Percentiles rank a stretch among this genome's conserved stretches.
Conservation (phyloP, 768 basidiomycete genomes). For the Tricholoma sp. region DNA sequence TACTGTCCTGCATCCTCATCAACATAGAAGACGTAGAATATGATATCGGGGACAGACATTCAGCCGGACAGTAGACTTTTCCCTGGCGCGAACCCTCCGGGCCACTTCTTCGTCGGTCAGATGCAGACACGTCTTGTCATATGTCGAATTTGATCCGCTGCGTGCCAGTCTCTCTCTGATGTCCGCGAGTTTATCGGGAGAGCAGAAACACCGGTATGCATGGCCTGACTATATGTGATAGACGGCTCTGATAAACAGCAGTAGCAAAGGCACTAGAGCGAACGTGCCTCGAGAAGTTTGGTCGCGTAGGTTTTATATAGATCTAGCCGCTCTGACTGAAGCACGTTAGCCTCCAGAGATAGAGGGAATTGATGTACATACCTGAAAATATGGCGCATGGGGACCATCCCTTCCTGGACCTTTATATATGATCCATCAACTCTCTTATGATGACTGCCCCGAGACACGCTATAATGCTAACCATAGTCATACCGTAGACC, state of each 20-base stretch:
- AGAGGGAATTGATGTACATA: constrained; percentile 21
- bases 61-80: constrained; percentile 79
- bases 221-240: constrained; percentile 57
- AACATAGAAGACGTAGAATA: not conserved
- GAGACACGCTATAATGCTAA: constrained; percentile 25
- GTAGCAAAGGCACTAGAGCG: not conserved
- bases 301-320: constrained; percentile 73
- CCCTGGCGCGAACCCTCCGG: constrained; percentile 65
- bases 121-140: constrained; percentile 86
- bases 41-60: constrained; percentile 51
- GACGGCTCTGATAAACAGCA: not conserved
- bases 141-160: constrained; percentile 70
- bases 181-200: constrained; percentile 59
- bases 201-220: constrained; percentile 96
- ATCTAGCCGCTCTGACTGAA: constrained; percentile 83
- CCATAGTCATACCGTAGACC: constrained; percentile 91
- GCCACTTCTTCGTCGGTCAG: constrained; percentile 83
- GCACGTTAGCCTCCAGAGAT: constrained; percentile 5
- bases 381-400: constrained; percentile 86
- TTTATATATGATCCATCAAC: constrained; percentile 22
- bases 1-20: constrained; percentile 43
- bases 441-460: not conserved
- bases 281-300: constrained; percentile 69
- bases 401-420: constrained; percentile 76
- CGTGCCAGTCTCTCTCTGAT: constrained; percentile 69